A percentile compares a stretch with the other conserved stretches of the same genome.
phyloP scores from a whole-genome alignment of 805 yeast species.

The Sugiyamaella boreocaroliniensis region DNA sequence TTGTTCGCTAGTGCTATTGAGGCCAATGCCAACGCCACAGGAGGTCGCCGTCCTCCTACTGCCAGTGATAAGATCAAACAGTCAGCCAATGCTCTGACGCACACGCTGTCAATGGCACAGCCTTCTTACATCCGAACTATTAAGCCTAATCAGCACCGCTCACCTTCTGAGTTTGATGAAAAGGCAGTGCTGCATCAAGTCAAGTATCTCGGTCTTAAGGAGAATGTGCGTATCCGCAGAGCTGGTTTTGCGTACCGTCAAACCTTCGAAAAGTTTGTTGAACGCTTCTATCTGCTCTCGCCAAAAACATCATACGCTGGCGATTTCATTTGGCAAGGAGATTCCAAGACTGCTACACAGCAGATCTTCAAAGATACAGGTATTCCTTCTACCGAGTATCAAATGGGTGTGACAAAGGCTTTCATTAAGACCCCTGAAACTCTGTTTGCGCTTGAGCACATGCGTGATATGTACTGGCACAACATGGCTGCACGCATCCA shows the following conservation, averaged over 20 bases:
- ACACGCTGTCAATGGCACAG: slow-evolving; percentile 80
- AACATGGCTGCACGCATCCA: slow-evolving; percentile 97
- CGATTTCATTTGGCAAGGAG: slow-evolving; percentile 61
- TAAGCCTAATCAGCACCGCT: slow-evolving; percentile 90
- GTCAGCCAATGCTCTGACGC: slow-evolving; percentile 85
- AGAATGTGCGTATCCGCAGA: slow-evolving; percentile 93
- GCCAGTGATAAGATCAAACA: slow-evolving; percentile 91
- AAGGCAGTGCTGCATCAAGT: slow-evolving; percentile 91
- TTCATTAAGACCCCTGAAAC: slow-evolving; percentile 97
- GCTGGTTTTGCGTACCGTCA: slow-evolving; percentile 98
- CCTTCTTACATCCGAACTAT: slow-evolving; percentile 97
- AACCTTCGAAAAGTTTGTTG: slow-evolving; percentile 92
- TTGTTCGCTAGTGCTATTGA: slow-evolving; percentile 44
- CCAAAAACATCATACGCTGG: slow-evolving; percentile 90
- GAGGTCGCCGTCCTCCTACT: slow-evolving; percentile 84
- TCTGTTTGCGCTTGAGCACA: slow-evolving; percentile 85
- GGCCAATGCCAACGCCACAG: slow-evolving; percentile 50
- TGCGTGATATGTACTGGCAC: slow-evolving; percentile 97
- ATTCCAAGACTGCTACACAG: slow-evolving; percentile 46
- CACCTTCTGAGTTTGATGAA: slow-evolving; percentile 83
- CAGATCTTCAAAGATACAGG: slow-evolving; percentile 51
- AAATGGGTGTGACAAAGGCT: slow-evolving; percentile 84
- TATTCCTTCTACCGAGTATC: slow-evolving; percentile 77
- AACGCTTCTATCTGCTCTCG: slow-evolving; percentile 82
- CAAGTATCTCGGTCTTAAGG: slow-evolving; percentile 91